Evolutionary conservation across 129 eudicot genomes (phyloP), one percentile per base, ranked within the genome.

Genomic region (Tagetes erecta): DNA sequence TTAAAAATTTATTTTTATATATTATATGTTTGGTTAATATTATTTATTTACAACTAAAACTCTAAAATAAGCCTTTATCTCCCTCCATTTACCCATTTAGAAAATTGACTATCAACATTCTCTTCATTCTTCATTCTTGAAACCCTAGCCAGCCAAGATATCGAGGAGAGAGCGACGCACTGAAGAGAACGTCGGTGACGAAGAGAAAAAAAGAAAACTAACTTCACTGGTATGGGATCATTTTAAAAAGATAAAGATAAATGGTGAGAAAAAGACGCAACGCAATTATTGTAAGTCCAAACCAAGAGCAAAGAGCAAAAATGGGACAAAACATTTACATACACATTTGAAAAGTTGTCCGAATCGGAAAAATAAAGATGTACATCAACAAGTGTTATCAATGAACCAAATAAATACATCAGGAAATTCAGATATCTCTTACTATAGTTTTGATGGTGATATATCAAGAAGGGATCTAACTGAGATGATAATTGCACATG

Each of bases 341-440:
- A 6, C 6, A 30, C 67, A 62, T 36, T 34, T 62, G 67, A 1
- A 62, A 14, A 33, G 0, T 34, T 62, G 67, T 62, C 20, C 6
- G 5, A 62, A 34, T 34, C 20, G 42, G 6, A 35, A 62, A 34
- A 62, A 62, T 35, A 62, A 62, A 34, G 67, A 62, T 12, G 8
- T 62, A 33, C 67, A 27, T 14, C 67, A 62, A 62, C 42, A 62
- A 62, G 27, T 62, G 13, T 62, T 62, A 33, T 30, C 67, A 36
- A 35, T 4, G 20, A 10, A 62, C 36, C 41, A 62, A 36, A 62
- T 60, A 60, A 20, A 20, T 20, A 20, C 27, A 20, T 20, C 27
- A 20, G 27, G 27, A 20, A 20, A 20, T 20, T 20, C 27, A 20
- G 27, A 20, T 20, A 20, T 20, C 27, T 20, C 27, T 20, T 20